Evolutionary conservation across 2,329 filamentous ascomycete genomes (phyloP), one percentile per base, ranked within the genome.

Genomic region (Colletotrichum tanaceti): DNA sequence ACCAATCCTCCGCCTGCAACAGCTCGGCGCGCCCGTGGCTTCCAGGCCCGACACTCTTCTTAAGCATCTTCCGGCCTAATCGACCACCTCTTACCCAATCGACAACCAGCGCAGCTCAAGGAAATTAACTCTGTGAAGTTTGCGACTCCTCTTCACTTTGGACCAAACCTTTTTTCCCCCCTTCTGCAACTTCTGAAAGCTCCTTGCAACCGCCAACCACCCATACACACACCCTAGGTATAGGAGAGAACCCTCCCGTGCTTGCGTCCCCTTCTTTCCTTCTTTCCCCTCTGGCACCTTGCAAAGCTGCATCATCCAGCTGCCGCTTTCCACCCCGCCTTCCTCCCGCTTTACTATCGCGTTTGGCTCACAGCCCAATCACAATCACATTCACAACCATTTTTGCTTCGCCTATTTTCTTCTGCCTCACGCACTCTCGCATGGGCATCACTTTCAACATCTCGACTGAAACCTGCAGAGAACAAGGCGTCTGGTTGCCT

Each of bases 401-500:
- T 18, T 43, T 7, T 39, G 55, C 35, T 41, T 60, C 32, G 44
- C 32, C 35, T 39, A 50, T 35, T 49, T 38, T 28, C 43, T 38
- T 28, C 43, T 50, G 47, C 57, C 61, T 57, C 59, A 49, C 59
- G 39, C 65, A 32, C 35, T 28, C 11, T 35, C 22, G 44, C 54
- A 58, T 68, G 49, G 63, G 54, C 39, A 47, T 55, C 2, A 58
- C 49, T 24, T 44, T 18, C 54, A 18, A 38, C 65, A 43, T 61
- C 47, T 59, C 54, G 38, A 65, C 47, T 59, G 55, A 53, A 35
- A 46, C 13, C 47, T 49, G 38, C 52, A 41, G 32, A 58, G 44
- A 68, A 69, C 66, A 39, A 69, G 66, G 66, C 66, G 44, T 57
- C 62, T n/a, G 50, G 57, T 66, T 50, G 66, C 66, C 66, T 69